Evolutionary conservation across 1,139 yeast genomes (phyloP).

Genomic region (Blastobotrys arbuscula): DNA sequence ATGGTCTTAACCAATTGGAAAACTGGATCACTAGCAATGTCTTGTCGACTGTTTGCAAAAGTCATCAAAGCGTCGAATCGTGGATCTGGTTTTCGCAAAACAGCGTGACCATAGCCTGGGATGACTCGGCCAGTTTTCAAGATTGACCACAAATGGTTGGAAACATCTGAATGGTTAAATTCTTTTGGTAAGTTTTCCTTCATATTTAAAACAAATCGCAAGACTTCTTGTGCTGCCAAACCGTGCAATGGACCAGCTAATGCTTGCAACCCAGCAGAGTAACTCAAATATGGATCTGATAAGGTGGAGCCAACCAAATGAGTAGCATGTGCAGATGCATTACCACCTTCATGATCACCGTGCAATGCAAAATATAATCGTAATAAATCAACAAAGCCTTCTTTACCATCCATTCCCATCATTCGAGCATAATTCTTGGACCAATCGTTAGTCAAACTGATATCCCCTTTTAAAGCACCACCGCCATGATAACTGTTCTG

Average conservation of each 20-base stretch:
- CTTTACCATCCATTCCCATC: slow-evolving; percentile 75
- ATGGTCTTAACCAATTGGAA: slow-evolving; percentile 76
- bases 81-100: slow-evolving; percentile 95
- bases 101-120: slow-evolving; percentile 99
- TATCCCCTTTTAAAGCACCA: slow-evolving; percentile 54
- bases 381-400: slow-evolving; percentile 82
- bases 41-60: slow-evolving; percentile 52
- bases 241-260: slow-evolving; percentile 99
- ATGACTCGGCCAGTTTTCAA: slow-evolving; percentile 92
- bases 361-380: slow-evolving; percentile 91
- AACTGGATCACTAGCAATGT: slow-evolving; percentile 36
- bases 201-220: slow-evolving; percentile 86
- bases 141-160: slow-evolving; percentile 90
- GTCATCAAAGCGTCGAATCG: slow-evolving; percentile 97
- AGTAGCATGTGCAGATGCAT: slow-evolving; percentile 97
- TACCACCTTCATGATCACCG: slow-evolving; percentile 99
- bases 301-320: slow-evolving; percentile 96
- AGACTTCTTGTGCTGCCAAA: slow-evolving; percentile 97
- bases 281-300: slow-evolving; percentile 88
- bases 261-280: slow-evolving; percentile 96
- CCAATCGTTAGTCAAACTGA: slow-evolving; percentile 78
- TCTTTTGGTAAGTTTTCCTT: slow-evolving; percentile 69
- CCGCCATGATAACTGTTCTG: slow-evolving; percentile 87
- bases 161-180: slow-evolving; percentile 69
- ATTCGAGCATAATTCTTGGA: slow-evolving; percentile 83